A percentile compares a stretch with the other conserved stretches of the same genome.
These are phyloP conservation scores for Entamoeba invadens DNA, from an alignment of 208 protist genomes.

Conservation along the genomic window DNA sequence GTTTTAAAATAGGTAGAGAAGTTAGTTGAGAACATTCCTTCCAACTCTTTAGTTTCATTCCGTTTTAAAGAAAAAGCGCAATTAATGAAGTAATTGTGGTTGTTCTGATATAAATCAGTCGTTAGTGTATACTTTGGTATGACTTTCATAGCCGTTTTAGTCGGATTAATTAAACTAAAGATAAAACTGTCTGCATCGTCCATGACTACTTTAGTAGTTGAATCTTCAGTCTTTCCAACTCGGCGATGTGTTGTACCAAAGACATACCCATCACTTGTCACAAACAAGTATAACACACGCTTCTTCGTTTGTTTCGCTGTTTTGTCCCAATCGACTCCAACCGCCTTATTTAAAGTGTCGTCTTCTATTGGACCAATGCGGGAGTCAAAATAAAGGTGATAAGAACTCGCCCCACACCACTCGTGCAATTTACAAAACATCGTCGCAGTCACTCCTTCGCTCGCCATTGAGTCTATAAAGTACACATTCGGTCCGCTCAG, in stretches of 20 bases:
- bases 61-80: background rate
- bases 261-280: background rate
- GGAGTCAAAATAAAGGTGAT: background rate
- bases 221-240: background rate
- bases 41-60: background rate
- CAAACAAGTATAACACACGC: background rate
- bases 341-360: background rate
- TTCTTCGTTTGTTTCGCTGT: background rate
- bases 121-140: background rate
- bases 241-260: background rate
- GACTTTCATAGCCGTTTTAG: background rate
- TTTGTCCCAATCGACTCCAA: background rate
- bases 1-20: background rate
- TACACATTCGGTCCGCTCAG: background rate
- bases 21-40: background rate
- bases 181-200: background rate
- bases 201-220: background rate
- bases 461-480: background rate
- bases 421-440: background rate
- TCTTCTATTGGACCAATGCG: background rate
- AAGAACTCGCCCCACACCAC: background rate
- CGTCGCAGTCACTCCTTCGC: background rate
- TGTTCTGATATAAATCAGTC: background rate
- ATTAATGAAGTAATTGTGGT: background rate
- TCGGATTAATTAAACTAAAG: background rate